Evolutionary conservation across 352 stramenopile genomes (phyloP).

Genomic region (Pythium chondricola): DNA sequence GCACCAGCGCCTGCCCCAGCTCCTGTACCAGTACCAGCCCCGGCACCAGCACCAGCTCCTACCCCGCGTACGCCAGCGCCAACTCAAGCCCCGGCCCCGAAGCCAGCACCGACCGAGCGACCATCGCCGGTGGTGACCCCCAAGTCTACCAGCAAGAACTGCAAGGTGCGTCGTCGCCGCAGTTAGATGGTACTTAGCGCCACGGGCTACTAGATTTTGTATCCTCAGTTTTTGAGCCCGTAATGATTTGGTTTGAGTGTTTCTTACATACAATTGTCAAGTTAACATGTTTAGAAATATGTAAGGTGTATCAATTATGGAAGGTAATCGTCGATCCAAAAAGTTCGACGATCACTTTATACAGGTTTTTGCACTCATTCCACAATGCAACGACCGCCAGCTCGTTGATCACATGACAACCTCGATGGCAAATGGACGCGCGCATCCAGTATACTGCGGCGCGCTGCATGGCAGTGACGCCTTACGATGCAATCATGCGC

Average conservation of each 20-base stretch:
- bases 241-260: not conserved
- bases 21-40: not conserved
- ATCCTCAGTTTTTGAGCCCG: not conserved
- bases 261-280: not conserved
- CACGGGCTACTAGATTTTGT: no score
- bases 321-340: no score
- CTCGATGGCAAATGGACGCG: not conserved
- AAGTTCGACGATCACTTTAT: not conserved
- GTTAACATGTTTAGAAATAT: not conserved
- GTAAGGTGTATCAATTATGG: no score
- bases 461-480: not conserved
- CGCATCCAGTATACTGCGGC: not conserved
- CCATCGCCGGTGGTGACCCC: no score
- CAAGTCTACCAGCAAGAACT: not conserved
- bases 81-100: not conserved
- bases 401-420: no score
- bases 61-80: not conserved
- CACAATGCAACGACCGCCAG: no score
- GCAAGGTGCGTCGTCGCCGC: not conserved
- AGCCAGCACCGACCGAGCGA: not conserved
- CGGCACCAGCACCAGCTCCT: not conserved
- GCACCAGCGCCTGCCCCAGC: not conserved
- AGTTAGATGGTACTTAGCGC: not conserved
- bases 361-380: no score
- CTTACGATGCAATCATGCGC: not conserved